Evolutionary conservation across 345 rosid species (phyloP), one percentile per base, ranked within the genome.

Genomic region (Euphorbia pulcherrima): DNA sequence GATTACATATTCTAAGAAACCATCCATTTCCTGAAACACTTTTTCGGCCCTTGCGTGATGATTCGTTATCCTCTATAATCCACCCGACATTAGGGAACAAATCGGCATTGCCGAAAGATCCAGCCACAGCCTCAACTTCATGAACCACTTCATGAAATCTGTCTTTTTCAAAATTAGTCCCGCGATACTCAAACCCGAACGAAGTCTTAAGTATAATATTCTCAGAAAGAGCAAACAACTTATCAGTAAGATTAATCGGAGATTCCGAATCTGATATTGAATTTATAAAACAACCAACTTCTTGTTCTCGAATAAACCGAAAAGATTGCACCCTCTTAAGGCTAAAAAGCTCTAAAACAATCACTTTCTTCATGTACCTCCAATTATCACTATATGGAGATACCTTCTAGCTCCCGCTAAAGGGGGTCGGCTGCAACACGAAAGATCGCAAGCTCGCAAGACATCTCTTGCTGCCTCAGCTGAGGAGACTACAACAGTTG

Each of bases 61-160:
- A 6, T 88, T 88, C 0, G 78, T 80, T 35, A 82, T 27, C 64
- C 60, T 86, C 85, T 6, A 80, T 60, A 16, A 82, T 58, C 78
- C 79, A 67, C 10, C 88, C 85, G 0, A 76, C 7, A 30, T 62
- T 9, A 0, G 81, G 87, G 58, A 88, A 68, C 54, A n/a, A 80
- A 50, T 88, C 86, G 0, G 59, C 72, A 0, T 83, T 81, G 8
- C 78, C 73, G 17, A 81, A 70, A 48, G 78, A 57, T 27, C 74
- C 83, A 14, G 54, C 0, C 23, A 85, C 66, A 9, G 41, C 52
- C 61, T 54, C 64, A 3, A 75, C 60, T 51, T 73, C 79, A 26
- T 62, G 71, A 46, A 86, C 33, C 33, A 86, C 63, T 61, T 77
- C 72, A 3, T 73, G 64, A 33, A 79, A 75, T 57, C 64, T 80